A percentile compares a stretch with the other conserved stretches of the same genome.
Conservation (phyloP, 805 yeast species). For the Suhomyces prunicola region DNA sequence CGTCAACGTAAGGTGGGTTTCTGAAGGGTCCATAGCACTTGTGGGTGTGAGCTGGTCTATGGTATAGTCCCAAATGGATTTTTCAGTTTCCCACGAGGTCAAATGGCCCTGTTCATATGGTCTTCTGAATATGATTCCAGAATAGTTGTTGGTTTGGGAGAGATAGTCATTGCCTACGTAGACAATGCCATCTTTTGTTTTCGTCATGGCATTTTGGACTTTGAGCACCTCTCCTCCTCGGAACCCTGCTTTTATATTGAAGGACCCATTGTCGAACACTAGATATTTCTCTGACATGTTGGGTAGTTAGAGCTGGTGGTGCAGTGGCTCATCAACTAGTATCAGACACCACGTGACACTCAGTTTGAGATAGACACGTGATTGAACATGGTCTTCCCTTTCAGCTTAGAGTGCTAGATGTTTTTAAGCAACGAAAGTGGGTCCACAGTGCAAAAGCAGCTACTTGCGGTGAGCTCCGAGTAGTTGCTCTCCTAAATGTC, state of each 20-base stretch:
- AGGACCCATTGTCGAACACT: constrained; percentile 88
- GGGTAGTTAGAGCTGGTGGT: background rate
- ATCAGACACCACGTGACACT: background rate
- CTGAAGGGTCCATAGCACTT: constrained; percentile 40
- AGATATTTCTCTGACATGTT: constrained; percentile 24
- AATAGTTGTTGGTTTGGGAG: constrained; percentile 61
- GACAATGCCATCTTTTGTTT: constrained; percentile 70
- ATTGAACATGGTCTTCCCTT: background rate
- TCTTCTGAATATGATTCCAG: constrained; percentile 69
- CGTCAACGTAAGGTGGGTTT: constrained; percentile 62
- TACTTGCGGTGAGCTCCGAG: background rate
- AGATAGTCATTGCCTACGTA: constrained; percentile 70
- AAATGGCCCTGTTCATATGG: constrained; percentile 90
- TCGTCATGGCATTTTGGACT: constrained; percentile 67
- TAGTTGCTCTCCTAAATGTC: background rate
- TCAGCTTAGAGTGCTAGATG: background rate
- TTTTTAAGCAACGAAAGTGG: background rate
- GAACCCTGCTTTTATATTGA: constrained; percentile 59
- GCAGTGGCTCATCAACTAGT: background rate
- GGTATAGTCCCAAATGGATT: constrained; percentile 85
- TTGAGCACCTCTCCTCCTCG: constrained; percentile 21
- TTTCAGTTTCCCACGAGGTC: constrained; percentile 87
- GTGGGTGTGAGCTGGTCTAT: constrained; percentile 42
- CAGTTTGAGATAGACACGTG: background rate
- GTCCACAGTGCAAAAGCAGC: background rate